These are phyloP conservation scores for Suillus sp. DNA, from an alignment of 768 basidiomycete species.

Conservation along the genomic window DNA sequence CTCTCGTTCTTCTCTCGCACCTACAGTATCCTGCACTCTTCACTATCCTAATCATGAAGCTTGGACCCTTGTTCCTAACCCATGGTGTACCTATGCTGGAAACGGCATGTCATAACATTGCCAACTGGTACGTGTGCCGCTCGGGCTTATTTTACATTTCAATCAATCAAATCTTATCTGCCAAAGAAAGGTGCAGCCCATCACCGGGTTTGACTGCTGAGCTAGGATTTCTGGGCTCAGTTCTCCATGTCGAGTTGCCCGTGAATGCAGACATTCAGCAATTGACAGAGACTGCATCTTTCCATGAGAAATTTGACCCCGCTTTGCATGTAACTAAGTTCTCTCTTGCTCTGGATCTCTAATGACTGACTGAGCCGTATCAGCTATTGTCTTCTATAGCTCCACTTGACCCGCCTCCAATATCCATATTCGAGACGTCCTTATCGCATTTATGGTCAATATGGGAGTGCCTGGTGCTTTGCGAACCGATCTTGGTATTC, in stretches of 20 bases:
- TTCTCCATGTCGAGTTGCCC: slow-evolving; percentile 74
- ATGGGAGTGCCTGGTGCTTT: slow-evolving; percentile 93
- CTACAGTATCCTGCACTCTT: slow-evolving; percentile 84
- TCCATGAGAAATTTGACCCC: slow-evolving; percentile 55
- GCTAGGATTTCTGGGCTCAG: slow-evolving; percentile 81
- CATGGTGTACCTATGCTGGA: slow-evolving; percentile 84
- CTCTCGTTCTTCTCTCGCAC: slow-evolving; percentile 79
- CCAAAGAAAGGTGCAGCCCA: slow-evolving; percentile 78
- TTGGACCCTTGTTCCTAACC: slow-evolving; percentile 73
- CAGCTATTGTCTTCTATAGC: slow-evolving; percentile 72
- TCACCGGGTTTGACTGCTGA: slow-evolving; percentile 65
- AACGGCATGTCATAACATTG: slow-evolving; percentile 82
- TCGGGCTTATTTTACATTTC: slow-evolving; percentile 5
- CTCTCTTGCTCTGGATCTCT: too few species aligned
- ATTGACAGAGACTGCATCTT: slow-evolving; percentile 53
- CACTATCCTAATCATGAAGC: slow-evolving; percentile 59
- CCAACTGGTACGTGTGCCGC: slow-evolving; percentile 66
- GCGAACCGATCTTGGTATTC: slow-evolving; percentile 87
- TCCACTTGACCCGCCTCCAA: slow-evolving; percentile 57
- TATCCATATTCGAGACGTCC: slow-evolving; percentile 64
- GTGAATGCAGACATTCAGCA: slow-evolving; percentile 72
- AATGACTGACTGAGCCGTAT: slow-evolving; percentile 3
- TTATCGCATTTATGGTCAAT: slow-evolving; percentile 75
- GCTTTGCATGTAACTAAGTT: slow-evolving; percentile 44
- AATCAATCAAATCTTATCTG: slow-evolving; percentile 20